These are phyloP conservation scores for Aspergillus haitiensis DNA, from an alignment of 495 filamentous ascomycete species.

Conservation along the genomic window DNA sequence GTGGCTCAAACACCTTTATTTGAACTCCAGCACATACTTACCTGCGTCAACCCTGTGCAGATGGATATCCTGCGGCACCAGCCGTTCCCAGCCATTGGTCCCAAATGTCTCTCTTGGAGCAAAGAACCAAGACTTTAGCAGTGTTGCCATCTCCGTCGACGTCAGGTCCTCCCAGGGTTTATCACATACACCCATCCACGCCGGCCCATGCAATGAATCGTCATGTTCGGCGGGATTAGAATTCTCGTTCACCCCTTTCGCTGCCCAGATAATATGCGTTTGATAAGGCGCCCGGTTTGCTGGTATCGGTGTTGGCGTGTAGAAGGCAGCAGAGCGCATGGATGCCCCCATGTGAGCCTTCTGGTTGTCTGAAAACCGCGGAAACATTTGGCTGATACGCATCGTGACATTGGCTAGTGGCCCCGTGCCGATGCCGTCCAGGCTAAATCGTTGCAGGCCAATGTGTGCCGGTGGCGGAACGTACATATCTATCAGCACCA, in stretches of 20 bases:
- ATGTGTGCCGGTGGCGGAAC: not conserved
- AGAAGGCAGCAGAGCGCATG: not conserved
- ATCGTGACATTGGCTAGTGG: slow-evolving; percentile 3
- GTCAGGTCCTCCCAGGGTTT: slow-evolving; percentile 6
- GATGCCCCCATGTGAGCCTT: slow-evolving; percentile 4
- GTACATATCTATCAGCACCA: slow-evolving; percentile 15
- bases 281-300: not conserved
- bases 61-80: not conserved
- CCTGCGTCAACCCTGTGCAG: slow-evolving; percentile 2
- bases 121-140: slow-evolving; percentile 16
- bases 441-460: slow-evolving; percentile 5
- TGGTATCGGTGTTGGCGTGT: not conserved
- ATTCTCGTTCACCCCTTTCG: not conserved
- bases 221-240: not conserved
- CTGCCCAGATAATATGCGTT: slow-evolving; percentile 3
- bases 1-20: not conserved
- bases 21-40: not conserved
- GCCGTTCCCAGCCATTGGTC: slow-evolving; percentile 8
- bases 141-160: not conserved
- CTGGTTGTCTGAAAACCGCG: slow-evolving; percentile 3
- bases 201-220: not conserved
- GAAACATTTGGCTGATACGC: slow-evolving; percentile 5
- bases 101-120: slow-evolving; percentile 4
- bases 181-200: not conserved
- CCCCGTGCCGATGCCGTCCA: slow-evolving; percentile 6